Evolutionary conservation across 2,329 filamentous ascomycete species (phyloP).

Genomic region (Sporothrix variecibatus): DNA sequence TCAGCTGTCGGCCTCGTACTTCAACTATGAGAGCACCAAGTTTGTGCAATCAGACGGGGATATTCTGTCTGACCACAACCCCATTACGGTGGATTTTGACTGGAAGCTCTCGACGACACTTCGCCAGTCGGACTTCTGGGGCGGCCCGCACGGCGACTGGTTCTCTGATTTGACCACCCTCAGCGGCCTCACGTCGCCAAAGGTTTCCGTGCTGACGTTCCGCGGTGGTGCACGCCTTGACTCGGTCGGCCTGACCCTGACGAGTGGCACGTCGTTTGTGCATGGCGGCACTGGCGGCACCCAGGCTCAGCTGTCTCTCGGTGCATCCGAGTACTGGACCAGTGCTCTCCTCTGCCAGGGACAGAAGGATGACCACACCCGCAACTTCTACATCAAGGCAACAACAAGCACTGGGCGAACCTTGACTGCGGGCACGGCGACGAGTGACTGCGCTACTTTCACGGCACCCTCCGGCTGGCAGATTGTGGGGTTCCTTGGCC

Average conservation of each 20-base stretch:
- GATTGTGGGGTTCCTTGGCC: conserved; percentile 56
- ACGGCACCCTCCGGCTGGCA: conserved; percentile 52
- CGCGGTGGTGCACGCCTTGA: conserved; percentile 54
- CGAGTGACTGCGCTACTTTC: conserved; percentile 49
- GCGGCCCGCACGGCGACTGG: conserved; percentile 54
- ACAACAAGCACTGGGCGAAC: conserved; percentile 52
- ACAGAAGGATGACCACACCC: conserved; percentile 47
- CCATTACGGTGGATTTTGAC: conserved; percentile 58
- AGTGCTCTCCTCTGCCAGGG: conserved; percentile 54
- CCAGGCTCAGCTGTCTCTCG: conserved; percentile 47
- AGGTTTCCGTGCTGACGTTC: conserved; percentile 44
- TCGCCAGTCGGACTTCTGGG: conserved; percentile 49
- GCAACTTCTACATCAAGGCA: conserved; percentile 58
- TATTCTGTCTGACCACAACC: conserved; percentile 66
- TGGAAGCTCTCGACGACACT: conserved; percentile 44
- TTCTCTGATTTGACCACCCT: conserved; percentile 56
- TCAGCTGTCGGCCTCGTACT: conserved; percentile 50
- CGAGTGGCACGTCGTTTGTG: conserved; percentile 49
- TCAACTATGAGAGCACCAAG: conserved; percentile 55
- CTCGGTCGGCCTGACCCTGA: conserved; percentile 49
- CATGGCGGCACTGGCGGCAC: conserved; percentile 59
- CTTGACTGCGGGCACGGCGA: conserved; percentile 48
- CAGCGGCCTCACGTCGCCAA: conserved; percentile 35
- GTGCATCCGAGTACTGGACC: conserved; percentile 50
- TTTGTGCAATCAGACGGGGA: conserved; percentile 61